These are phyloP conservation scores for Acmispon strigosus DNA, from an alignment of 306 rosid species.

Conservation along the genomic window DNA sequence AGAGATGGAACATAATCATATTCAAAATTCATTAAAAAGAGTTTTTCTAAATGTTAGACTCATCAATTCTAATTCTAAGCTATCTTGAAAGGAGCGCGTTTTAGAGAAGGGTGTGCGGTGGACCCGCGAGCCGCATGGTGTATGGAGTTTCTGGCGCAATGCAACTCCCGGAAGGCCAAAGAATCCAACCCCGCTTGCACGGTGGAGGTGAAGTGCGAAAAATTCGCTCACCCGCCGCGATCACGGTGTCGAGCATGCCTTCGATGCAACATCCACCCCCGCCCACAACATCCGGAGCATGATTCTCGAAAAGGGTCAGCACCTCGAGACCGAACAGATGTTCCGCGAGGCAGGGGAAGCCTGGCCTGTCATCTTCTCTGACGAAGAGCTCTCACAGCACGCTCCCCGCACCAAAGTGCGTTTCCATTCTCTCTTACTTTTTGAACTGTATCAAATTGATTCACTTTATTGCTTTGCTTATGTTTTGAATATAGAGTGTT, in stretches of 20 bases:
- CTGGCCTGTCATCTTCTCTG: constrained; percentile 73
- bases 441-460: background rate
- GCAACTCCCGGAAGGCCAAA: constrained; percentile 83
- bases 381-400: constrained; percentile 48
- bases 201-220: constrained; percentile 73
- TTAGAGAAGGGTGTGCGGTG: too few relatives aligned
- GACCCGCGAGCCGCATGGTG: constrained; percentile 90
- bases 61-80: too few relatives aligned
- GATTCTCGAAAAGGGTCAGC: constrained; percentile 78
- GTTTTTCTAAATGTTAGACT: too few relatives aligned
- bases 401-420: constrained; percentile 65
- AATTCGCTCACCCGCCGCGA: constrained; percentile 73
- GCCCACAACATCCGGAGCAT: constrained; percentile 66
- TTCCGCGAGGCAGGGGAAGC: constrained; percentile 80
- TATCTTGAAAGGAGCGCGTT: too few relatives aligned
- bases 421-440: background rate
- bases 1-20: too few relatives aligned
- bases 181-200: constrained; percentile 84
- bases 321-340: constrained; percentile 73
- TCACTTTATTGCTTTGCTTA: too few relatives aligned
- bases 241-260: constrained; percentile 69
- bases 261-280: constrained; percentile 68
- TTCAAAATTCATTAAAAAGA: too few relatives aligned
- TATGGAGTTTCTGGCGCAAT: constrained; percentile 90
- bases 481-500: too few relatives aligned